These are phyloP conservation scores for Zopfia rhizophila DNA, from an alignment of 2,329 filamentous ascomycete genomes.

Conservation along the genomic window DNA sequence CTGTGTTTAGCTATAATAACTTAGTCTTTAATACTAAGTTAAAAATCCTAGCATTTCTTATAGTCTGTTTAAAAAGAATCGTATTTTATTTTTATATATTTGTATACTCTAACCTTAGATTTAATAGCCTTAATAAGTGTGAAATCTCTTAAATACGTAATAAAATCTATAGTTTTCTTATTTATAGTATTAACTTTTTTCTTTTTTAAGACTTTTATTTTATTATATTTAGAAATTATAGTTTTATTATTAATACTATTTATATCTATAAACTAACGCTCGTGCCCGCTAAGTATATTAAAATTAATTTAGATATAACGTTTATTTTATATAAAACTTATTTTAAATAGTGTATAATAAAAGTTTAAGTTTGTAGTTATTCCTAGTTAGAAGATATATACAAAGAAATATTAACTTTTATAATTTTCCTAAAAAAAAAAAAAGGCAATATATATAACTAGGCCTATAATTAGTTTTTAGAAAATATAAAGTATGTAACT, in stretches of 20 bases:
- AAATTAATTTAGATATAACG: no score
- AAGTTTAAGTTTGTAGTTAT: no score
- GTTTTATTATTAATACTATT: no score
- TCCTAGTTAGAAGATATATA: no score
- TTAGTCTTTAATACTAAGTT: constrained; percentile 13
- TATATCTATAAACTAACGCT: no score
- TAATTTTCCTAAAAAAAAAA: not conserved
- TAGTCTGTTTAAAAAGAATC: constrained; percentile 13
- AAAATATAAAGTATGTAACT: no score
- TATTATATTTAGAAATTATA: no score
- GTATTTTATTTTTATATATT: constrained; percentile 17
- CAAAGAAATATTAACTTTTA: not conserved
- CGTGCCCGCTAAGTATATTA: no score
- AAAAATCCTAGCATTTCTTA: constrained; percentile 17
- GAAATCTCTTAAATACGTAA: constrained; percentile 4
- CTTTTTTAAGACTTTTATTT: no score
- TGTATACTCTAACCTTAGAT: constrained; percentile 7
- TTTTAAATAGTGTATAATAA: no score
- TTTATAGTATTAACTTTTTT: no score
- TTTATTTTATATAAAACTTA: no score
- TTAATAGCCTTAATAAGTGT: constrained; percentile 5
- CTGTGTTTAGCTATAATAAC: constrained; percentile 15
- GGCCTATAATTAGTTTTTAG: constrained; percentile 12
- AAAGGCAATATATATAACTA: constrained; percentile 14
- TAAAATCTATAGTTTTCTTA: constrained; percentile 4